Base-by-base conservation (phyloP, 108 stramenopile genomes). In the Cyclotella sp. region DNA sequence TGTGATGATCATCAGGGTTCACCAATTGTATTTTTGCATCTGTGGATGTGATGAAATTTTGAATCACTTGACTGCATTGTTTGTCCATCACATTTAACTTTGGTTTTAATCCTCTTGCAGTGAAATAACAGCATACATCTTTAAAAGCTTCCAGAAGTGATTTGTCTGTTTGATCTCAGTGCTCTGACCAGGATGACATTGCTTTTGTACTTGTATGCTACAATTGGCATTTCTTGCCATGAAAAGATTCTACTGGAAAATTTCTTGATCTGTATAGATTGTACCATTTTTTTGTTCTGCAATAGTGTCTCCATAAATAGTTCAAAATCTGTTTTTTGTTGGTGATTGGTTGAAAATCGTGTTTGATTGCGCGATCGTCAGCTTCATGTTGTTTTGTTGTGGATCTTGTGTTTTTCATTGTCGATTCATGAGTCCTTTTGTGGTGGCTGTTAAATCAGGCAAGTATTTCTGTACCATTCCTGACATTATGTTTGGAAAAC, bases 381-480 rank as follows among this genome's bases (percentile, higher is more conserved):
- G 34, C 2, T 34, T 34, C 34, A 5, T 34, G 34, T 66, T 12
- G 30, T 63, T 30, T 42, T 6, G 34, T 34, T 2, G 34, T 34
- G 34, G 34, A 47, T 3, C 65, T 28, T 66, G 9, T n/a, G 21
- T 3, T 6, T 16, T 46, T 41, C 1, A 49, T 47, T 11, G n/a
- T n/a, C n/a, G n/a, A n/a, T n/a, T n/a, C 65, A 66, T 66, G 65
- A 47, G 65, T 0, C 65, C 65, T 45, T 66, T 66, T 12, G 54
- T 30, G 0, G 39, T 70, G 14, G 53, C 55, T 54, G 54, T 58
- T 42, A 58, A 72, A 0, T 26, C 22, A 0, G 59, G 59, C 12
- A 46, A 19, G 22, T 72, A 24, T 11, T 45, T 61, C 14, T 2
- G 4, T 6, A 70, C 26, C 2, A 14, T 6, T 30, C 7, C 10